Percentiles rank a stretch among this genome's conserved stretches.
Conservation (phyloP, 1,139 yeast genomes). For the Torulaspora pretoriensis region DNA sequence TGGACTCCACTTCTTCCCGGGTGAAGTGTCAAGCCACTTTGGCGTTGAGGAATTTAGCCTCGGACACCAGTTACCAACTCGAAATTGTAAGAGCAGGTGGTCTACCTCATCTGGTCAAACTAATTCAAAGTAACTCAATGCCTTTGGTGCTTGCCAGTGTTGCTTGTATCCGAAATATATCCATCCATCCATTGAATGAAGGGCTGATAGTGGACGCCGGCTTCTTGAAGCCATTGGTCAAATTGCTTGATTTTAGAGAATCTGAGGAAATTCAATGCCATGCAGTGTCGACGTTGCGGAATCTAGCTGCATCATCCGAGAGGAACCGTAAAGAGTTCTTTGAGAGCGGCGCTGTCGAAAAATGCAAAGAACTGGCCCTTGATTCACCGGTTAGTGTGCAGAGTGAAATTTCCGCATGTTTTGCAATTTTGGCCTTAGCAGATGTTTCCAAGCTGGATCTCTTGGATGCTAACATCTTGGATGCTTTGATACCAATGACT, state of each 20-base stretch:
- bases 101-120: slow-evolving; percentile 80
- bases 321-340: slow-evolving; percentile 86
- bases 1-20: slow-evolving; percentile 90
- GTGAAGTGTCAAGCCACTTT: slow-evolving; percentile 98
- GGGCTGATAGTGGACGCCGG: slow-evolving; percentile 95
- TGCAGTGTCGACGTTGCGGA: slow-evolving; percentile 91
- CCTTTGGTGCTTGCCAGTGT: slow-evolving; percentile 94
- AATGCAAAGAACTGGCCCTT: slow-evolving; percentile 83
- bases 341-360: slow-evolving; percentile 93
- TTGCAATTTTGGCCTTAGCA: slow-evolving; percentile 93
- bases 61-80: slow-evolving; percentile 86
- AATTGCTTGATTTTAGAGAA: slow-evolving; percentile 75
- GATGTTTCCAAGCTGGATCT: slow-evolving; percentile 88
- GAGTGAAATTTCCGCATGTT: slow-evolving; percentile 94
- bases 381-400: slow-evolving; percentile 85
- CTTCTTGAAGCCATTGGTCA: slow-evolving; percentile 83
- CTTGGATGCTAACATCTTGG: slow-evolving; percentile 78
- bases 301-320: slow-evolving; percentile 93
- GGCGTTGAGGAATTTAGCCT: slow-evolving; percentile 90
- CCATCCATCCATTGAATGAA: slow-evolving; percentile 94
- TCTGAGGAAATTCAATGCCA: slow-evolving; percentile 97
- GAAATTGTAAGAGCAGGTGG: slow-evolving; percentile 97
- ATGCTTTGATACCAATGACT: slow-evolving; percentile 87
- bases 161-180: slow-evolving; percentile 94
- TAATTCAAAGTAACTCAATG: slow-evolving; percentile 84